Evolutionary conservation across 2,329 filamentous ascomycete species (phyloP).

Genomic region (Diaporthe vaccinii): DNA sequence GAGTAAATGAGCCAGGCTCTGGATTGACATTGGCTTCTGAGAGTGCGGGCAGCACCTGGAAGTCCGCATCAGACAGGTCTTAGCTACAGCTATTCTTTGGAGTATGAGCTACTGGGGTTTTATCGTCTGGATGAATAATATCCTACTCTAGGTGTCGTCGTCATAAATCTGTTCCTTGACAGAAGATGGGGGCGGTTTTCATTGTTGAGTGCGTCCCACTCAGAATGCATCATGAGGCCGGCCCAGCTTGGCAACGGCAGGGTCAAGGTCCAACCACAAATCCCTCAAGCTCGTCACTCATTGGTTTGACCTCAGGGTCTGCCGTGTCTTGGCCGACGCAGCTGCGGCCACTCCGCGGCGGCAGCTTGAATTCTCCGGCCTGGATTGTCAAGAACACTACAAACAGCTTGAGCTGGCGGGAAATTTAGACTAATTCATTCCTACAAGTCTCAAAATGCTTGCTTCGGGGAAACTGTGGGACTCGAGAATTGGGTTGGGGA

Average conservation of each 20-base stretch:
- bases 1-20: background rate
- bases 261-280: background rate
- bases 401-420: background rate
- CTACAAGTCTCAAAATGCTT: background rate
- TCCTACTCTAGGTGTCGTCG: no score
- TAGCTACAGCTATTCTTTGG: background rate
- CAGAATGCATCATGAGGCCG: background rate
- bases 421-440: background rate
- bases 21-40: background rate
- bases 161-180: no score
- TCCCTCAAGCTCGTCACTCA: background rate
- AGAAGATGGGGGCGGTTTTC: no score
- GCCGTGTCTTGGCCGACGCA: background rate
- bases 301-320: background rate
- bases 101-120: no score
- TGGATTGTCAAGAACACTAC: background rate
- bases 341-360: background rate
- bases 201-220: background rate
- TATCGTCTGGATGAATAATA: background rate
- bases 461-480: background rate
- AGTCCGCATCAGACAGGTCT: no score
- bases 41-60: background rate
- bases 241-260: constrained; percentile 7
- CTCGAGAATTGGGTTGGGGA: background rate
- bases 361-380: background rate